These are phyloP conservation scores for Cardiosporidium cionae DNA, from an alignment of 169 alveolate species.

Conservation along the genomic window DNA sequence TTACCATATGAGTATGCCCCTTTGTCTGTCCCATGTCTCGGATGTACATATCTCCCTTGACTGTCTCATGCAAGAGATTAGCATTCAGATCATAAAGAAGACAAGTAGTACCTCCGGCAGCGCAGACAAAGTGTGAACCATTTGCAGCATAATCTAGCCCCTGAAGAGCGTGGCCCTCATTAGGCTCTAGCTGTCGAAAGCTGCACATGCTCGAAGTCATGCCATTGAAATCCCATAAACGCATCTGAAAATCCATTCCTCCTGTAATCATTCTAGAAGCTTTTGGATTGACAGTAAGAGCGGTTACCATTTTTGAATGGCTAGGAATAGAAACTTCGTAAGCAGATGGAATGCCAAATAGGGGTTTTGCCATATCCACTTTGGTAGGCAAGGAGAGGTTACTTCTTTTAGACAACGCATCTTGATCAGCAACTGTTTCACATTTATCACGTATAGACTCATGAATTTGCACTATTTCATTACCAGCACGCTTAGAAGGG, in stretches of 20 bases:
- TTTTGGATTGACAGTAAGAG: background rate
- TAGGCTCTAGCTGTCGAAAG: conserved; percentile 33
- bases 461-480: too few species aligned
- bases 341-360: too few species aligned
- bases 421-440: too few species aligned
- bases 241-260: background rate
- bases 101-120: background rate
- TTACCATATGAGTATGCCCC: conserved; percentile 35
- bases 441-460: too few species aligned
- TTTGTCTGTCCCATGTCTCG: conserved; percentile 15
- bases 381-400: too few species aligned
- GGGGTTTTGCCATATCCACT: too few species aligned
- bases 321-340: too few species aligned
- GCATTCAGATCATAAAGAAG: conserved; percentile 4
- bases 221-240: background rate
- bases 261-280: background rate
- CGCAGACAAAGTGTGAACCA: background rate
- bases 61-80: conserved; percentile 1
- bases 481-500: too few species aligned
- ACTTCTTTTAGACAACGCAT: too few species aligned
- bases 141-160: background rate
- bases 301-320: background rate
- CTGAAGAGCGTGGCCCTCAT: background rate
- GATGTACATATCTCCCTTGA: conserved; percentile 32
- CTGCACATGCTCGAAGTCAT: conserved; percentile 2